Percentiles rank a stretch among this genome's conserved stretches.
These are phyloP conservation scores for Pyrenopolyporus hunteri DNA, from an alignment of 495 filamentous ascomycete species.

Conservation along the genomic window DNA sequence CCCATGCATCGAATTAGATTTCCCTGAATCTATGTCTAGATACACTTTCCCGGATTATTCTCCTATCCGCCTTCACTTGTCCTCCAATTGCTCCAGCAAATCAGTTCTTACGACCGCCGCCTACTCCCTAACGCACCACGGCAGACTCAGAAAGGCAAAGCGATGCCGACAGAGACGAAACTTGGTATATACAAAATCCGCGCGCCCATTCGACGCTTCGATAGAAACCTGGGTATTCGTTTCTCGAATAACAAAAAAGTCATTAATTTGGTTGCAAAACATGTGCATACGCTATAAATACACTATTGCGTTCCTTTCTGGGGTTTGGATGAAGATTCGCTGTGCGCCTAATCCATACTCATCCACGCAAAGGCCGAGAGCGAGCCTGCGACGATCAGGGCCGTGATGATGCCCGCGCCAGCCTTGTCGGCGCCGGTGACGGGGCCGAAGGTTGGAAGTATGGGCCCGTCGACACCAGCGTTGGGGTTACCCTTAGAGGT, in stretches of 20 bases:
- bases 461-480: constrained; percentile 52
- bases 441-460: constrained; percentile 32
- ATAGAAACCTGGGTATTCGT: constrained; percentile 28
- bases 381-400: constrained; percentile 47
- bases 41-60: neutral
- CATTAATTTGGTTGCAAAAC: constrained; percentile 6
- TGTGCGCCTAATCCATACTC: constrained; percentile 42
- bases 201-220: constrained; percentile 2
- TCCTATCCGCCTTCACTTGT: neutral
- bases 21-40: constrained; percentile 5
- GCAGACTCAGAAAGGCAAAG: constrained; percentile 1
- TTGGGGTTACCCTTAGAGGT: constrained; percentile 68
- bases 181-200: constrained; percentile 25
- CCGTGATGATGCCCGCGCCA: constrained; percentile 69
- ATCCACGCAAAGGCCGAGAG: constrained; percentile 55
- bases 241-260: constrained; percentile 20
- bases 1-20: constrained; percentile 10
- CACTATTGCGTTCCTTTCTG: neutral
- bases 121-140: neutral
- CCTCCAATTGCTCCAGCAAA: neutral
- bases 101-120: neutral
- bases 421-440: constrained; percentile 67
- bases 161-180: neutral
- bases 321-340: neutral
- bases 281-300: constrained; percentile 15